A percentile compares a stretch with the other conserved stretches of the same genome.
phyloP scores from a whole-genome alignment of 1,284 basidiomycete genomes.

The Flammula alnicola region DNA sequence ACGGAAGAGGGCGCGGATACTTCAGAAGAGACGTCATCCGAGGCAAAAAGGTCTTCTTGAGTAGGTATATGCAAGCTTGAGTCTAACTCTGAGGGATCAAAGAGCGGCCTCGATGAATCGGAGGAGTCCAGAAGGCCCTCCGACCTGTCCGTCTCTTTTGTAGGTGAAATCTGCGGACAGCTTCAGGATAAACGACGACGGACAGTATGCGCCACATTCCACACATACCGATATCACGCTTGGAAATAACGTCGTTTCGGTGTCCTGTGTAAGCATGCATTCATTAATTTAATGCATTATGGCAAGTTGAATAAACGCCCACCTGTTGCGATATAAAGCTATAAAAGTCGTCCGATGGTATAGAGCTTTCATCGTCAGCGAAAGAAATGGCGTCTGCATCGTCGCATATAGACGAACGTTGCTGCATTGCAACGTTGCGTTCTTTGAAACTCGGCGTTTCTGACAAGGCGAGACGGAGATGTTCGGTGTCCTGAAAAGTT shows the following conservation, averaged over 20 bases:
- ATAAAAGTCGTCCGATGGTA: conserved; percentile 23
- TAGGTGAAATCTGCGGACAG: conserved; percentile 5
- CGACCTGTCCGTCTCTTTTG: neutral
- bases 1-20: neutral
- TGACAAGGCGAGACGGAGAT: conserved; percentile 1
- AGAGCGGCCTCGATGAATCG: conserved; percentile 1
- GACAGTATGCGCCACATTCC: neutral
- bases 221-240: conserved; percentile 12
- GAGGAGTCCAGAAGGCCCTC: conserved; percentile 4
- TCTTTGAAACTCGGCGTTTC: conserved; percentile 1
- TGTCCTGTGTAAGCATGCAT: conserved; percentile 9
- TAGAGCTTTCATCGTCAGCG: conserved; percentile 18
- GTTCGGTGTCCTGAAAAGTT: conserved; percentile 2
- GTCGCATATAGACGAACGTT: neutral
- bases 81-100: conserved; percentile 13
- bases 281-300: neutral
- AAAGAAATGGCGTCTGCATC: conserved; percentile 6
- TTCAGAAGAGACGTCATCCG: conserved; percentile 11
- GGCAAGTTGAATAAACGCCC: neutral
- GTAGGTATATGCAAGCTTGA: conserved; percentile 12
- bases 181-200: conserved; percentile 3
- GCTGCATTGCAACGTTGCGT: neutral
- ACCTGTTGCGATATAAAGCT: conserved; percentile 22
- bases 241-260: conserved; percentile 13
- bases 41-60: conserved; percentile 10